These are phyloP conservation scores for Podospora australis DNA, from an alignment of 495 filamentous ascomycete species.

Conservation along the genomic window DNA sequence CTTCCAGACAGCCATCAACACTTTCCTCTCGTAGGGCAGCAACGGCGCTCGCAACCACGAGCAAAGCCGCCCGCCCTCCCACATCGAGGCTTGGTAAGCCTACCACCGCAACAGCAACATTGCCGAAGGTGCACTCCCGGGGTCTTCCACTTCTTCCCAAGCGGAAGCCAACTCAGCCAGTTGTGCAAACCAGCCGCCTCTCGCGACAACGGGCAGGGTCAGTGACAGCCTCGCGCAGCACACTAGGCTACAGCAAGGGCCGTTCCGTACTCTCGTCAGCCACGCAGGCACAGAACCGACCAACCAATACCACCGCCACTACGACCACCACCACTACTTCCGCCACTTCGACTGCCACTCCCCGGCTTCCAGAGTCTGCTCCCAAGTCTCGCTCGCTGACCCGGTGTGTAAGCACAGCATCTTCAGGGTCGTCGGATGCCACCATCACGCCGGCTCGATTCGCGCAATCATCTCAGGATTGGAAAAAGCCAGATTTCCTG, in stretches of 20 bases:
- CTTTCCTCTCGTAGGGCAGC: slow-evolving; percentile 35
- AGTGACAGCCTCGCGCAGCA: slow-evolving; percentile 61
- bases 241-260: slow-evolving; percentile 75
- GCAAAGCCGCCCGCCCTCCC: slow-evolving; percentile 27
- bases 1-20: slow-evolving; percentile 33
- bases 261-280: slow-evolving; percentile 52
- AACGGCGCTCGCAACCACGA: slow-evolving; percentile 34
- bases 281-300: slow-evolving; percentile 22
- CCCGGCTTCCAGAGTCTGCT: slow-evolving; percentile 6
- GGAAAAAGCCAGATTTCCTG: slow-evolving; percentile 34
- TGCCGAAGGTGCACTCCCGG: slow-evolving; percentile 21
- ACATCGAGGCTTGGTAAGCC: slow-evolving; percentile 21
- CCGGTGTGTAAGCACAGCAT: slow-evolving; percentile 34
- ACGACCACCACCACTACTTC: too few species aligned
- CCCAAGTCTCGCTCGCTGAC: slow-evolving; percentile 18
- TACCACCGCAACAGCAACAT: slow-evolving; percentile 23
- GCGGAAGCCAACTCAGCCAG: slow-evolving; percentile 36
- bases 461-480: slow-evolving; percentile 25
- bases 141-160: slow-evolving; percentile 31
- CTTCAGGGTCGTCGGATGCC: slow-evolving; percentile 39
- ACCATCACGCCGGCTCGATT: slow-evolving; percentile 46
- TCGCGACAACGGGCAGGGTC: slow-evolving; percentile 50
- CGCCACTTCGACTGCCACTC: not conserved
- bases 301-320: too few species aligned
- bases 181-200: slow-evolving; percentile 35